Conservation (phyloP, 768 basidiomycete genomes). For the Rickenella mellea region DNA sequence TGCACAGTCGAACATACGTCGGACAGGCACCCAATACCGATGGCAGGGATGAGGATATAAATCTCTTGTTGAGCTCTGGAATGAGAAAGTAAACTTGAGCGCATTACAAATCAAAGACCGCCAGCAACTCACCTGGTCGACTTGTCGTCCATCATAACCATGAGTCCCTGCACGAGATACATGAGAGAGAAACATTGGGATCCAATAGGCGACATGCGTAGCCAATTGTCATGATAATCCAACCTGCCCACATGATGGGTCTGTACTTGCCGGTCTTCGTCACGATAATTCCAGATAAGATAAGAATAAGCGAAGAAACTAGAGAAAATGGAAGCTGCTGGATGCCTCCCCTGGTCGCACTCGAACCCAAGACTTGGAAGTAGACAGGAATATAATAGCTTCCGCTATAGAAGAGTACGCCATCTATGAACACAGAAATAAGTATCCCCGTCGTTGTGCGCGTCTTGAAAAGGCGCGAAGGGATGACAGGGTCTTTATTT, state of each 20-base stretch:
- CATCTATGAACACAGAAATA: constrained; percentile 10
- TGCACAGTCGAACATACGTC: too few relatives aligned
- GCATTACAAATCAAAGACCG: neutral
- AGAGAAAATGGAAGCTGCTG: constrained; percentile 13
- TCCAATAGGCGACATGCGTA: constrained; percentile 15
- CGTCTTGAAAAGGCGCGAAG: constrained; percentile 59
- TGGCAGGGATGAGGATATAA: constrained; percentile 21
- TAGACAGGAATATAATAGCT: constrained; percentile 13
- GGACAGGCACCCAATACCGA: constrained; percentile 26
- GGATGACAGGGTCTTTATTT: constrained; percentile 58
- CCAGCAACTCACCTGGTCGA: constrained; percentile 16
- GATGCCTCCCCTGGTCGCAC: constrained; percentile 7
- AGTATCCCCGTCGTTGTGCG: constrained; percentile 12
- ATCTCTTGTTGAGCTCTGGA: constrained; percentile 21
- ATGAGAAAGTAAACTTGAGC: constrained; percentile 1
- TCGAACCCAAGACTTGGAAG: constrained; percentile 14
- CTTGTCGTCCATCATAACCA: constrained; percentile 24
- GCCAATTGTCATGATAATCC: constrained; percentile 1
- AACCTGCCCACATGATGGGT: neutral
- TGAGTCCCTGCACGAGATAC: constrained; percentile 15
- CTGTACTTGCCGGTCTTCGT: constrained; percentile 1
- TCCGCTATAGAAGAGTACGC: constrained; percentile 8
- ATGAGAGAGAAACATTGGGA: neutral
- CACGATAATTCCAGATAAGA: neutral
- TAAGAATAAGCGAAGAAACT: neutral